Conservation (phyloP, 2,329 filamentous ascomycete genomes). For the Aspergillus japonicus region DNA sequence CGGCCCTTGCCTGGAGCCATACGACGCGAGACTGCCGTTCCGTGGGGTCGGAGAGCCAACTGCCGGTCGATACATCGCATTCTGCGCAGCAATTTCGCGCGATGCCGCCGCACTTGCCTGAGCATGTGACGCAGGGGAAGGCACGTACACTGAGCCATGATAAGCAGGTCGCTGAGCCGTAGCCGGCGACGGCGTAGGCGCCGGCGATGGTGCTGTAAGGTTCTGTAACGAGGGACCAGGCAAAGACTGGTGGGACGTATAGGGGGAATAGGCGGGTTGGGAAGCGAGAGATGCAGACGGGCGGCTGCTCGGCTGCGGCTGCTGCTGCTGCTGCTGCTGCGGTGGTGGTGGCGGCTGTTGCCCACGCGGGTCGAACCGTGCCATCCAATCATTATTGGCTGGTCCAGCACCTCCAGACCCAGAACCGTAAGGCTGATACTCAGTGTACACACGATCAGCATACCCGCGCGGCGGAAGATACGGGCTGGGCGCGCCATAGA, state of each 20-base stretch:
- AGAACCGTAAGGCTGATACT: constrained; percentile 34
- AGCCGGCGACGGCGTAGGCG: constrained; percentile 33
- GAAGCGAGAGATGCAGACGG: constrained; percentile 22
- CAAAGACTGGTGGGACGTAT: constrained; percentile 26
- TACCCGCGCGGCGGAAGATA: constrained; percentile 34
- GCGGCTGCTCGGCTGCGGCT: constrained; percentile 25
- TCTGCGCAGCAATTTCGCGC: constrained; percentile 32
- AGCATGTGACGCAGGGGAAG: constrained; percentile 27
- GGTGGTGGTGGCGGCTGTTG: constrained; percentile 27
- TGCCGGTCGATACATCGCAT: constrained; percentile 22
- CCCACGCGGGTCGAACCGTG: constrained; percentile 42
- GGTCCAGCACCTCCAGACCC: constrained; percentile 27
- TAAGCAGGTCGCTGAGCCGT: constrained; percentile 33
- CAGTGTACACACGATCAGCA: constrained; percentile 34
- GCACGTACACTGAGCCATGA: constrained; percentile 28
- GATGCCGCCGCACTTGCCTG: constrained; percentile 25
- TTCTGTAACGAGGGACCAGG: constrained; percentile 24
- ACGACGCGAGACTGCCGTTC: constrained; percentile 25
- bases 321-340: constrained; percentile 21
- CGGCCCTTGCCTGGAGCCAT: constrained; percentile 33
- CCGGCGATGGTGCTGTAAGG: constrained; percentile 34
- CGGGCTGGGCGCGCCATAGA: constrained; percentile 28
- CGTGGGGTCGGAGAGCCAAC: constrained; percentile 35
- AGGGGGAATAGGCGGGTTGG: constrained; percentile 32
- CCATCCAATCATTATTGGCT: constrained; percentile 43